Percentiles rank a stretch among this genome's conserved stretches.
These are phyloP conservation scores for Durio zibethinus DNA, from an alignment of 345 rosid genomes.

Conservation along the genomic window DNA sequence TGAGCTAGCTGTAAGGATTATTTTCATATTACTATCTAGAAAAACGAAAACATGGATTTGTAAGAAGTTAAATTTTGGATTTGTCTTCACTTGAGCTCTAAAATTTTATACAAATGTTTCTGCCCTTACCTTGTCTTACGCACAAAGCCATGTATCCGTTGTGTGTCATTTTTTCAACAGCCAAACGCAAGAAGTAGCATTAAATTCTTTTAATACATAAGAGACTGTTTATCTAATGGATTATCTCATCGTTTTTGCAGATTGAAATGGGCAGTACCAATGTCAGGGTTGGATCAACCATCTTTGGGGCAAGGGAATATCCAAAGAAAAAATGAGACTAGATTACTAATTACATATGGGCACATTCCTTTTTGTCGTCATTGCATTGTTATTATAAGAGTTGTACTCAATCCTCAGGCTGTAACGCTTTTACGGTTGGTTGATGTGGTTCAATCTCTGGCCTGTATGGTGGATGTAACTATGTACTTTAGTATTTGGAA, in stretches of 20 bases:
- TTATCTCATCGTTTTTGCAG: slow-evolving; percentile 34
- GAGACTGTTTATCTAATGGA: neutral
- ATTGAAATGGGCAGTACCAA: slow-evolving; percentile 92
- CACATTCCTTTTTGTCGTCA: neutral
- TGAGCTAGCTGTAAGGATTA: slow-evolving; percentile 75
- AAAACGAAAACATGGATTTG: neutral
- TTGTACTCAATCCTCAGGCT: neutral
- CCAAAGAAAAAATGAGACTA: slow-evolving; percentile 44
- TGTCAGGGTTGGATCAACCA: slow-evolving; percentile 84
- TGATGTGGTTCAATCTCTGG: neutral
- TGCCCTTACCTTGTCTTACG: neutral
- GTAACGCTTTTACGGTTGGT: neutral
- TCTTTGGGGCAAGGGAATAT: slow-evolving; percentile 92
- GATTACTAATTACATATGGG: no score
- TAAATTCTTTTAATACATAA: neutral
- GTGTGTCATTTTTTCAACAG: neutral
- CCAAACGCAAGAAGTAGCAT: neutral
- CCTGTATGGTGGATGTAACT: neutral
- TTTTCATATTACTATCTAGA: neutral
- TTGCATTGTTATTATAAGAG: neutral
- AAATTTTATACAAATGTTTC: neutral
- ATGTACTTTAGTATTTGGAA: neutral
- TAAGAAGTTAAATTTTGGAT: neutral
- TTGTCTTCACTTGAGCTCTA: neutral
- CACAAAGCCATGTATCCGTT: neutral